These are phyloP conservation scores for Coniosporium apollinis DNA, from an alignment of 495 filamentous ascomycete genomes.

Conservation along the genomic window DNA sequence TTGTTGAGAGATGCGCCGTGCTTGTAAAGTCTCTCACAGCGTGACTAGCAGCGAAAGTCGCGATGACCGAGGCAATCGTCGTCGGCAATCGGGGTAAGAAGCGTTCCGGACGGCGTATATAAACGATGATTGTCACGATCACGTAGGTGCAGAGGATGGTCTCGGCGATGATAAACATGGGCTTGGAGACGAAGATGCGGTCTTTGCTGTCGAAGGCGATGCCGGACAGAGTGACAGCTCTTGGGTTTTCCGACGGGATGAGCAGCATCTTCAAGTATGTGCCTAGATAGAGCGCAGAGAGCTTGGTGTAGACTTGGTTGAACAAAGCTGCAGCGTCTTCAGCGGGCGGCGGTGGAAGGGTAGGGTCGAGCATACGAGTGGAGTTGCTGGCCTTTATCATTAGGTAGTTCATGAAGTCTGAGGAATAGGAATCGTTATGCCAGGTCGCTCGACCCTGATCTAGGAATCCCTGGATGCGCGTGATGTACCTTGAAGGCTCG, in stretches of 20 bases:
- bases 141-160: conserved; percentile 20
- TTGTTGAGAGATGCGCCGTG: conserved; percentile 1
- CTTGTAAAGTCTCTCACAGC: conserved; percentile 8
- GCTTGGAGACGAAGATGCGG: conserved; percentile 24
- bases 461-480: too few species aligned
- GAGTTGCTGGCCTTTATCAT: conserved; percentile 10
- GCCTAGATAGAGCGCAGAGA: conserved; percentile 23
- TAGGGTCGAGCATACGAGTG: conserved; percentile 19
- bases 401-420: conserved; percentile 24
- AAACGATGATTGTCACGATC: conserved; percentile 21
- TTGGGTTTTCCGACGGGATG: neutral
- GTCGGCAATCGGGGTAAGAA: conserved; percentile 26
- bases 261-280: conserved; percentile 18
- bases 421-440: conserved; percentile 23
- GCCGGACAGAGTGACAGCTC: conserved; percentile 1
- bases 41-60: conserved; percentile 7
- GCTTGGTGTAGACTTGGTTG: conserved; percentile 12
- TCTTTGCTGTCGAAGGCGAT: conserved; percentile 4
- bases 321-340: conserved; percentile 9
- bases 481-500: too few species aligned
- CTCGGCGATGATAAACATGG: conserved; percentile 20
- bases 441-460: too few species aligned
- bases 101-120: conserved; percentile 12
- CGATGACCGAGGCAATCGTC: conserved; percentile 24
- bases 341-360: conserved; percentile 11